Evolutionary conservation across 139 green algal genomes (phyloP), one percentile per base, ranked within the genome.

Genomic region (Raphidocelis subcapitata): DNA sequence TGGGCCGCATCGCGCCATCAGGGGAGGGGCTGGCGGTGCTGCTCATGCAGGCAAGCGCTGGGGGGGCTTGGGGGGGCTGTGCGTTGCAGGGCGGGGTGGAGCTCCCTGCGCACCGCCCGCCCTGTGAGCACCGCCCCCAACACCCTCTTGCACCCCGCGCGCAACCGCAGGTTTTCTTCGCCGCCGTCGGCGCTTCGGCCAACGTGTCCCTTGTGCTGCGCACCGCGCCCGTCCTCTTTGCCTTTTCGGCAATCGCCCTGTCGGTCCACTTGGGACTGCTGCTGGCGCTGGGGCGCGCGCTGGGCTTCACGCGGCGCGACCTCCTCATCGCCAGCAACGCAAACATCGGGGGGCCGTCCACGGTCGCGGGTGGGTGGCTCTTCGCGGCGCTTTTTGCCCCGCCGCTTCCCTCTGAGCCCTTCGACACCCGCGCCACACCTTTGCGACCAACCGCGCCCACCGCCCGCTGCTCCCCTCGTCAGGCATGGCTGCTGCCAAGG

Each of bases 401-500:
- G n/a, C n/a, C n/a, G n/a, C n/a, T n/a, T n/a, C n/a, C n/a, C n/a
- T n/a, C n/a, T n/a, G n/a, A n/a, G n/a, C n/a, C n/a, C n/a, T n/a
- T n/a, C n/a, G n/a, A n/a, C n/a, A n/a, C n/a, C n/a, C n/a, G n/a
- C n/a, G n/a, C n/a, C n/a, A n/a, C n/a, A n/a, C n/a, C n/a, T n/a
- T n/a, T n/a, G n/a, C n/a, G 8, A 49, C 41, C 8, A 49, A 49
- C 41, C 12, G 41, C 41, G 12, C 41, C 41, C 41, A 12, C 12
- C 41, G 41, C 41, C 41, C 41, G 10, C 54, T 29, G 12, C 12
- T 73, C 57, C 97, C 93, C 15, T 92, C 93, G 0, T 92, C 90
- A 2, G 93, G 91, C 69, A 97, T 98, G 94, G 91, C 91, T 0
- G 86, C 87, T 15, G 88, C 92, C 28, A 97, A 97, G 67, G 86